Conservation (phyloP, 2,329 filamentous ascomycete species). For the Colletotrichum magnum region DNA sequence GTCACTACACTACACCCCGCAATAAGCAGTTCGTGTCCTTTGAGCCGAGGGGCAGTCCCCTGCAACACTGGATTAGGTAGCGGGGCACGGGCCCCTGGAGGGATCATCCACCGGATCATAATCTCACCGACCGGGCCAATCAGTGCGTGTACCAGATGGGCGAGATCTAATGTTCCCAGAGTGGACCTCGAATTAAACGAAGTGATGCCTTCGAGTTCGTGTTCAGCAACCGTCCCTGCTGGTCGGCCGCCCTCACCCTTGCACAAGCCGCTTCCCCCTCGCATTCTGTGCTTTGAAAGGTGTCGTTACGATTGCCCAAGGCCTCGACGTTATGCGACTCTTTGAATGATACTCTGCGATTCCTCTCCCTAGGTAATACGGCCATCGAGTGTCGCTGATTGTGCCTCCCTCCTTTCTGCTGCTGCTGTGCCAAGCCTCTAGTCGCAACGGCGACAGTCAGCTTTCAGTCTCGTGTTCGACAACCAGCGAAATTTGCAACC, state of each 20-base stretch:
- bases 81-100: slow-evolving; percentile 6
- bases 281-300: slow-evolving; percentile 6
- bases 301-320: slow-evolving; percentile 11
- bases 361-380: not conserved
- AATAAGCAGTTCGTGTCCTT: slow-evolving; percentile 3
- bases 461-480: slow-evolving; percentile 31
- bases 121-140: slow-evolving; percentile 35
- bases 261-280: slow-evolving; percentile 15
- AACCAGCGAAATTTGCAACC: slow-evolving; percentile 6
- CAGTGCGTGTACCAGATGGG: slow-evolving; percentile 15
- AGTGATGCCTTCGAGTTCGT: slow-evolving; percentile 34
- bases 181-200: slow-evolving; percentile 39
- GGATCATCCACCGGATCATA: slow-evolving; percentile 33
- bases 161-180: slow-evolving; percentile 31
- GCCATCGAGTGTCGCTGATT: slow-evolving; percentile 31
- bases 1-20: slow-evolving; percentile 32
- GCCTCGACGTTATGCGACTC: slow-evolving; percentile 31
- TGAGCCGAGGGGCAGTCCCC: slow-evolving; percentile 19
- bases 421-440: slow-evolving; percentile 29
- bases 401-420: slow-evolving; percentile 26
- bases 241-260: slow-evolving; percentile 23
- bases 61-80: slow-evolving; percentile 11
- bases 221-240: slow-evolving; percentile 26
- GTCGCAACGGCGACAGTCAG: slow-evolving; percentile 37
- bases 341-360: slow-evolving; percentile 29